Conservation (phyloP, 75 land plant genomes). For the Pinus albicaulis region DNA sequence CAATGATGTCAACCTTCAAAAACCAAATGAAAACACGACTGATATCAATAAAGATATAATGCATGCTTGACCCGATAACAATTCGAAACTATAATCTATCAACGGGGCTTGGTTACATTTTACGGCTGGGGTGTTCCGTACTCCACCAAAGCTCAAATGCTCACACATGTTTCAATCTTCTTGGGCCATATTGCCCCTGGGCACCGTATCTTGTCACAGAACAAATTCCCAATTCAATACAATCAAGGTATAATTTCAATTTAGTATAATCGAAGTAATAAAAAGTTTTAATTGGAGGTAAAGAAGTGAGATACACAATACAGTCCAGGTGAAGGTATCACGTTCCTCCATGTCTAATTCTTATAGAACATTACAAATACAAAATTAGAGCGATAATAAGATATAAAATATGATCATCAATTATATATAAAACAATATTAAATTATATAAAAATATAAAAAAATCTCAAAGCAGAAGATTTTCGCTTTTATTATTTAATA, state of each 20-base stretch:
- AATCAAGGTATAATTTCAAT: too few relatives aligned
- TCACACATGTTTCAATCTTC: neutral
- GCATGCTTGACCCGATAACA: neutral
- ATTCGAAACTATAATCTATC: neutral
- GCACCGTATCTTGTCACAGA: neutral
- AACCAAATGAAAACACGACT: neutral
- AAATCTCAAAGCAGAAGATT: too few relatives aligned
- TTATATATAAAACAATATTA: neutral
- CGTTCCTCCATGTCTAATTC: too few relatives aligned
- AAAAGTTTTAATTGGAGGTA: too few relatives aligned
- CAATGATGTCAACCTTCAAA: conserved; percentile 28
- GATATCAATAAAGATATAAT: neutral
- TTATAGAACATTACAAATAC: too few relatives aligned
- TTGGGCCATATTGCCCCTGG: neutral
- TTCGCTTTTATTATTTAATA: neutral
- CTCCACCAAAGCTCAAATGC: neutral
- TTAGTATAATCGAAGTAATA: too few relatives aligned
- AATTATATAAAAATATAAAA: neutral
- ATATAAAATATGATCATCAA: neutral
- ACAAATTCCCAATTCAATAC: too few relatives aligned
- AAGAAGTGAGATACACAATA: too few relatives aligned
- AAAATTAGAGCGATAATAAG: neutral
- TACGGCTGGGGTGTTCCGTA: neutral
- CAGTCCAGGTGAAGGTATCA: too few relatives aligned
- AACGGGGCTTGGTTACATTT: neutral